Evolutionary conservation across 2,329 filamentous ascomycete genomes (phyloP).

Genomic region (Venturia nashicola): DNA sequence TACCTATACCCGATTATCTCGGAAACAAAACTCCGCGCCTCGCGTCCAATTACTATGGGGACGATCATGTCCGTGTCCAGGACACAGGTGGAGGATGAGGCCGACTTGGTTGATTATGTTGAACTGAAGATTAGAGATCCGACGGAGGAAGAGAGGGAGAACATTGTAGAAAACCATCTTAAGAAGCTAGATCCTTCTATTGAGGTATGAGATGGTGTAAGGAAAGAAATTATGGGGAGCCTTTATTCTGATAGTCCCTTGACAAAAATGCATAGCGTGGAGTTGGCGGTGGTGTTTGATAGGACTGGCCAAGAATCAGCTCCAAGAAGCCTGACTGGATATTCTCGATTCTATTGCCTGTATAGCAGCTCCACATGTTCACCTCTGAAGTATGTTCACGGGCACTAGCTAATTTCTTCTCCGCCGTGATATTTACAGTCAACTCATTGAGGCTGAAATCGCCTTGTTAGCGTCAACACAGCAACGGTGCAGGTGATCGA

Average conservation of each 20-base stretch:
- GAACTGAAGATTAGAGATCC: conserved; percentile 40
- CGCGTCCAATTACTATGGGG: conserved; percentile 33
- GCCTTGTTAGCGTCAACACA: too few relatives aligned
- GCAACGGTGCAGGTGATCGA: background rate
- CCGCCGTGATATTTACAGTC: too few relatives aligned
- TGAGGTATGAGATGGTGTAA: background rate
- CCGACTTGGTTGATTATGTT: conserved; percentile 40
- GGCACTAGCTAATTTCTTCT: too few relatives aligned
- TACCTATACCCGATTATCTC: conserved; percentile 51
- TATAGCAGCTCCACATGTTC: background rate
- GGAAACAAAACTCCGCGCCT: conserved; percentile 39
- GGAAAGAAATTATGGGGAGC: background rate
- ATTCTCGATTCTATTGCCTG: background rate
- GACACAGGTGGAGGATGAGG: conserved; percentile 19
- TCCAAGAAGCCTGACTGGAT: background rate
- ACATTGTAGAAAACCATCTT: conserved; percentile 30
- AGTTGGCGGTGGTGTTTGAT: background rate
- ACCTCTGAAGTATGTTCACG: too few relatives aligned
- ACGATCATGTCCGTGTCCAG: conserved; percentile 15
- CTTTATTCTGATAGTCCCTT: background rate
- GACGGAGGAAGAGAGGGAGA: conserved; percentile 33
- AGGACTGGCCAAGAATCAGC: background rate
- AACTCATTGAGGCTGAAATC: too few relatives aligned
- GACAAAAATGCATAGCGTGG: background rate
- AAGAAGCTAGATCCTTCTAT: conserved; percentile 28